Percentiles rank a stretch among this genome's conserved stretches.
Conservation (phyloP, 345 rosid species). For the Carallia brachiata region DNA sequence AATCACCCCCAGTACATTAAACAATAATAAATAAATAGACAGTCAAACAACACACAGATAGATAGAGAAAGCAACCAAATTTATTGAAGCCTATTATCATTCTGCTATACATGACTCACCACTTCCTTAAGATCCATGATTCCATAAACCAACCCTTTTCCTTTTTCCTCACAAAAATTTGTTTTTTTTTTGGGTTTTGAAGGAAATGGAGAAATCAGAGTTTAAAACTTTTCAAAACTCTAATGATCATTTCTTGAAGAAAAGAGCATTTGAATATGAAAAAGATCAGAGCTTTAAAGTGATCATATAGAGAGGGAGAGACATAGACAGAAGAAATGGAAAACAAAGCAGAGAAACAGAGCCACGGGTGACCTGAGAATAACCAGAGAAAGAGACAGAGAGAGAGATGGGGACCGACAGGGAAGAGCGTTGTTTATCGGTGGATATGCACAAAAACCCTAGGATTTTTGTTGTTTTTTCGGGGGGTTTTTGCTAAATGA, state of each 20-base stretch:
- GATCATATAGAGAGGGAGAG: neutral
- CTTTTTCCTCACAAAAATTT: neutral
- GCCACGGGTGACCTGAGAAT: too few species aligned
- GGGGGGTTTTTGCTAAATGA: slow-evolving; percentile 9
- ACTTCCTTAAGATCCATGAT: slow-evolving; percentile 24
- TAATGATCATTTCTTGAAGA: slow-evolving; percentile 4
- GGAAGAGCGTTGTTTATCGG: neutral
- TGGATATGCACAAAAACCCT: slow-evolving; percentile 29
- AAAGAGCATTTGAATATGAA: neutral
- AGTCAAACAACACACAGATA: neutral
- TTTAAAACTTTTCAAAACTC: neutral
- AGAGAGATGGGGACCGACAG: neutral
- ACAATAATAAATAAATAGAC: too few species aligned
- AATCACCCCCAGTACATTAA: neutral
- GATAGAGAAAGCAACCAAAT: slow-evolving; percentile 1
- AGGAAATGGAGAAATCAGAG: neutral
- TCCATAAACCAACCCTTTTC: slow-evolving; percentile 11
- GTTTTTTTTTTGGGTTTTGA: neutral
- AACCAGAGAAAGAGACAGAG: neutral
- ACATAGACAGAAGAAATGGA: slow-evolving; percentile 6
- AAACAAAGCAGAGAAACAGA: neutral
- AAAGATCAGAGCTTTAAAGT: neutral
- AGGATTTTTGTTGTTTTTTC: neutral
- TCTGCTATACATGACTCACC: neutral
- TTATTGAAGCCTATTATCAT: neutral